These are phyloP conservation scores for Xylaria sp. DNA, from an alignment of 2,329 filamentous ascomycete genomes.

Conservation along the genomic window DNA sequence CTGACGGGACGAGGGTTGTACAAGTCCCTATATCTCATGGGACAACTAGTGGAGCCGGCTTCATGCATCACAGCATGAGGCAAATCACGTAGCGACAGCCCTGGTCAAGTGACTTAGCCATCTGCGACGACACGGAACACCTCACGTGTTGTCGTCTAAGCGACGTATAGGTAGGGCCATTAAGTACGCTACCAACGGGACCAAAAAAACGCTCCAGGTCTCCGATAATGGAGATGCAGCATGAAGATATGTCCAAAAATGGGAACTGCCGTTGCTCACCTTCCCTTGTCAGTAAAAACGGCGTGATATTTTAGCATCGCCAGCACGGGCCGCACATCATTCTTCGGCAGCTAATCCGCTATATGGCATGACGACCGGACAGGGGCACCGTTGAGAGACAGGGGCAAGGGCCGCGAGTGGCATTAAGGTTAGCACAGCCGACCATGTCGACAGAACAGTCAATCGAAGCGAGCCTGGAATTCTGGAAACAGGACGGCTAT, in stretches of 20 bases:
- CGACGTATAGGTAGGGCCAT: neutral
- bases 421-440: neutral
- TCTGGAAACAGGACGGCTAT: slow-evolving; percentile 1
- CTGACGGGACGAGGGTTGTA: slow-evolving; percentile 14
- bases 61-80: slow-evolving; percentile 22
- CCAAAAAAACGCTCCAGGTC: slow-evolving; percentile 1
- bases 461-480: slow-evolving; percentile 7
- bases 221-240: neutral
- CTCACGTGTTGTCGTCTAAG: slow-evolving; percentile 24
- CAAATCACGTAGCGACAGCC: slow-evolving; percentile 25
- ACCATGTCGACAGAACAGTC: slow-evolving; percentile 1
- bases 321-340: slow-evolving; percentile 22
- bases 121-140: slow-evolving; percentile 16
- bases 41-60: slow-evolving; percentile 17
- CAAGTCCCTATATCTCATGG: slow-evolving; percentile 19
- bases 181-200: neutral
- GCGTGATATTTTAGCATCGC: slow-evolving; percentile 15
- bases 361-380: slow-evolving; percentile 6
- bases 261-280: slow-evolving; percentile 13
- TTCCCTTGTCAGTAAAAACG: slow-evolving; percentile 2
- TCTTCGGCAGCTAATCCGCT: slow-evolving; percentile 23
- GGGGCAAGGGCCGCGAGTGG: slow-evolving; percentile 3
- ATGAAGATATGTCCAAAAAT: slow-evolving; percentile 15
- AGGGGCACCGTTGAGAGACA: slow-evolving; percentile 3
- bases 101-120: slow-evolving; percentile 26